Evolutionary conservation across 2,329 filamentous ascomycete species (phyloP), one percentile per base, ranked within the genome.

Genomic region (Penicillium sclerotigenum): DNA sequence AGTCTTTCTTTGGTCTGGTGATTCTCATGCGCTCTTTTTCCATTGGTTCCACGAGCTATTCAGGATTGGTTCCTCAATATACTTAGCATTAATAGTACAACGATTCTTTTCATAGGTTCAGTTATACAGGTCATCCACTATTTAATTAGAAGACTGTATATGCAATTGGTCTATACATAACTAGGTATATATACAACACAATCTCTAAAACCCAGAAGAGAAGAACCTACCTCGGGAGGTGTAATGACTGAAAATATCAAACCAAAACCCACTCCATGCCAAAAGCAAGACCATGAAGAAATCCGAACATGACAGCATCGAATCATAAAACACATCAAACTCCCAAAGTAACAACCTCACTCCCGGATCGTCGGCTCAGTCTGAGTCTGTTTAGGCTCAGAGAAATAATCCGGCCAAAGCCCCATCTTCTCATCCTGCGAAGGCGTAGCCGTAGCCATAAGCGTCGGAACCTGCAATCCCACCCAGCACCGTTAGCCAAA

Each of bases 321-420:
- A 46, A 33, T 46, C 31, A 37, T 18, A n/a, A 47, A 40, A 41
- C 20, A 29, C 29, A 40, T 24, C 33, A 58, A 57, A 22, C 33
- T 1, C 45, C n/a, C 16, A 20, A 26, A 31, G 10, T 13, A 13
- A 29, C 4, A 29, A 16, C 11, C 13, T 36, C 20, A 48, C 34
- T 65, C 62, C 20, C 53, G 46, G 36, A 65, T 63, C 16, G 60
- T 60, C 20, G 72, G 71, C 61, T 75, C 75, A 49, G 77, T 70
- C 33, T 20, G 10, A 48, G 77, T 69, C 28, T 20, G 10, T 13
- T 10, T 40, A 26, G 47, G 47, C 58, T 80, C 73, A 5, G 79
- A 77, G 62, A 84, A 85, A 9, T 78, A 75, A 65, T 86, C 81
- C 0, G 84, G 84, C 84, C 83, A 87, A 41, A 85, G 71, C 63